Evolutionary conservation across 164 flowering plant genomes (phyloP), one percentile per base, ranked within the genome.

Genomic region (Santalum album): DNA sequence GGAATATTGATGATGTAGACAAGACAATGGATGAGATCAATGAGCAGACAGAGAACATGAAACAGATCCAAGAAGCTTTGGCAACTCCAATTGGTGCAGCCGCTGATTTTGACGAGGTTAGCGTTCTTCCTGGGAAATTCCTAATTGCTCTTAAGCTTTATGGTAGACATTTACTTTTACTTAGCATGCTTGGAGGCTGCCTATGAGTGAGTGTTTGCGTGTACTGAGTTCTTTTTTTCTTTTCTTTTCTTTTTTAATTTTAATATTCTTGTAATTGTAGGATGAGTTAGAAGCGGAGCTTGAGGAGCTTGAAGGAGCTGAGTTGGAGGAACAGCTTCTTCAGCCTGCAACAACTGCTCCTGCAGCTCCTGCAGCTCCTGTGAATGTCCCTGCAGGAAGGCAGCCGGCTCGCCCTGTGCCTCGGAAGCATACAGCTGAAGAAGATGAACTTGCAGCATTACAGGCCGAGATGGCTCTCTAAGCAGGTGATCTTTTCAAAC

Each of bases 21-120:
- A 77, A 77, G 64, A 77, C 78, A 42, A 74, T 77, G 81, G 81
- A 77, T 43, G 81, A 77, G 53, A 77, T 77, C 42, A 74, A 77
- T 58, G 78, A 77, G 58, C 81, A 77, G 60, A 77, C 78, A n/a
- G 77, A 72, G 65, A 77, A 72, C 54, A 74, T 74, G 75, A 77
- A 69, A 58, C 76, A 74, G 63, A 77, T 77, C 46, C 78, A 77
- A 59, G 76, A 74, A 20, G 78, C 78, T 42, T 32, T 77, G 27
- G 59, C 81, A 39, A 23, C 75, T 39, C 78, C 81, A 2, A 69
- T 72, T 26, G 81, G 81, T 34, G 49, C 78, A 25, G 76, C 75
- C 18, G 72, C 75, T 42, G 81, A 77, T 51, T 72, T 74, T 72
- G 78, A 72, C 49, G 78, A 74, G 40, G 78, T 77, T 38, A 38